A percentile compares a stretch with the other conserved stretches of the same genome.
phyloP scores from a whole-genome alignment of 192 early-diverging fungal genomes.

The Coemansia asiatica region DNA sequence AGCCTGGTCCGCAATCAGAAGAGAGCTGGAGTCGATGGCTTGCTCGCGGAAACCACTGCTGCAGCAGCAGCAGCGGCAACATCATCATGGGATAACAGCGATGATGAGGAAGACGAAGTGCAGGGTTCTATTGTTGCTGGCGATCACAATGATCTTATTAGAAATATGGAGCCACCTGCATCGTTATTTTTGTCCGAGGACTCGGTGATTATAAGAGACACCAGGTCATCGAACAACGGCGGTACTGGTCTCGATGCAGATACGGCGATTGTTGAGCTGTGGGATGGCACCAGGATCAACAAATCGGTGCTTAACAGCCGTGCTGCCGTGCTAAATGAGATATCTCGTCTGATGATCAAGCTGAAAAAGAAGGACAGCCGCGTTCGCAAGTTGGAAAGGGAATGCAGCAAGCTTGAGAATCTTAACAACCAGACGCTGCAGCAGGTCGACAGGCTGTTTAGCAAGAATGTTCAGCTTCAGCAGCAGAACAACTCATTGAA shows the following conservation, averaged over 20 bases:
- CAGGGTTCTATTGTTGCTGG: background rate
- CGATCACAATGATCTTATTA: constrained; percentile 4
- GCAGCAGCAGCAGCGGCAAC: background rate
- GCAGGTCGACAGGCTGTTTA: constrained; percentile 28
- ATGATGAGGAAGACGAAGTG: background rate
- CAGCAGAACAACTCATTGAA: constrained; percentile 27
- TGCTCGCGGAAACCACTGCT: background rate
- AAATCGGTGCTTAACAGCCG: constrained; percentile 21
- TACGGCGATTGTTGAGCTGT: background rate
- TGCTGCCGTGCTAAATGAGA: constrained; percentile 12
- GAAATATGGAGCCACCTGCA: constrained; percentile 31
- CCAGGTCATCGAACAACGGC: background rate
- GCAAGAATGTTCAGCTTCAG: constrained; percentile 26
- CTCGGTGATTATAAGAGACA: constrained; percentile 2
- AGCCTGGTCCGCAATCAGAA: constrained; percentile 1
- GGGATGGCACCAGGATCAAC: background rate
- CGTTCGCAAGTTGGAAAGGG: constrained; percentile 12
- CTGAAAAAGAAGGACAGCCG: constrained; percentile 18
- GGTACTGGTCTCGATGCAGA: background rate
- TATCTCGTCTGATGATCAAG: constrained; percentile 21
- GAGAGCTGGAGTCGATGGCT: background rate
- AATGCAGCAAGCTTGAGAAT: constrained; percentile 26
- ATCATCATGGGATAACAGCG: background rate
- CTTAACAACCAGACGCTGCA: constrained; percentile 33
- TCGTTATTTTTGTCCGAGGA: constrained; percentile 41